These are phyloP conservation scores for Melampsora americana DNA, from an alignment of 1,284 basidiomycete species.

Conservation along the genomic window DNA sequence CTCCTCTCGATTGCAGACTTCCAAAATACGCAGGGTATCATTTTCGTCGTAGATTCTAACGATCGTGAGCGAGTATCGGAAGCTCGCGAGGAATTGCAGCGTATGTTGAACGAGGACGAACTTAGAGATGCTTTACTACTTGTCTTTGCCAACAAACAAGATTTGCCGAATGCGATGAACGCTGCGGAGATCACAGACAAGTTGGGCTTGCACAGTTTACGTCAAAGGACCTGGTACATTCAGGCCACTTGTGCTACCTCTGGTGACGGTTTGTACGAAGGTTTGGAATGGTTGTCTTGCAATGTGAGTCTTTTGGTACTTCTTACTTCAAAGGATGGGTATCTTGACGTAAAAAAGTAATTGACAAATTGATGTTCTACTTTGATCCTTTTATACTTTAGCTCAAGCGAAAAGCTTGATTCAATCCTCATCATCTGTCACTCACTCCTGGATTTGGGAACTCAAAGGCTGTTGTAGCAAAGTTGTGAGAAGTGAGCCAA, in stretches of 20 bases:
- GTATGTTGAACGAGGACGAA: slow-evolving; percentile 99
- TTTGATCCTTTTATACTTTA: too few species aligned
- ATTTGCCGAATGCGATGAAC: slow-evolving; percentile 98
- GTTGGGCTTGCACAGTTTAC: slow-evolving; percentile 92
- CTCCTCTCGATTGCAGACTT: slow-evolving; percentile 66
- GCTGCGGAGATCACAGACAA: slow-evolving; percentile 99
- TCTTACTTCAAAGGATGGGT: too few species aligned
- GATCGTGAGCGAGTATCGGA: slow-evolving; percentile 99
- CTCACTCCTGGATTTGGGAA: neutral
- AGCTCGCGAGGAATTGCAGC: slow-evolving; percentile 97
- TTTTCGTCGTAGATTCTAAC: slow-evolving; percentile 99
- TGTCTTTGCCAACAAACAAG: slow-evolving; percentile 99
- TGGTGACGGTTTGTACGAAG: slow-evolving; percentile 98
- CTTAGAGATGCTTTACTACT: slow-evolving; percentile 96
- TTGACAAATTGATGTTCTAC: too few species aligned
- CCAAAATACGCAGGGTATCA: slow-evolving; percentile 99
- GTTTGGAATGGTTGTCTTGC: slow-evolving; percentile 73
- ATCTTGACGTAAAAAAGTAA: too few species aligned
- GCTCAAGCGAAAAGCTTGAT: too few species aligned
- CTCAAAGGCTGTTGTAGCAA: too few species aligned
- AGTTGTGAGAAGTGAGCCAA: too few species aligned
- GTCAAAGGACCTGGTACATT: slow-evolving; percentile 98
- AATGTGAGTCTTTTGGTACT: slow-evolving; percentile 15
- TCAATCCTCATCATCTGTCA: neutral
- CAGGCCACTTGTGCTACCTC: slow-evolving; percentile 99